Evolutionary conservation across 2,329 filamentous ascomycete species (phyloP).

Genomic region (Blastomyces percursus): DNA sequence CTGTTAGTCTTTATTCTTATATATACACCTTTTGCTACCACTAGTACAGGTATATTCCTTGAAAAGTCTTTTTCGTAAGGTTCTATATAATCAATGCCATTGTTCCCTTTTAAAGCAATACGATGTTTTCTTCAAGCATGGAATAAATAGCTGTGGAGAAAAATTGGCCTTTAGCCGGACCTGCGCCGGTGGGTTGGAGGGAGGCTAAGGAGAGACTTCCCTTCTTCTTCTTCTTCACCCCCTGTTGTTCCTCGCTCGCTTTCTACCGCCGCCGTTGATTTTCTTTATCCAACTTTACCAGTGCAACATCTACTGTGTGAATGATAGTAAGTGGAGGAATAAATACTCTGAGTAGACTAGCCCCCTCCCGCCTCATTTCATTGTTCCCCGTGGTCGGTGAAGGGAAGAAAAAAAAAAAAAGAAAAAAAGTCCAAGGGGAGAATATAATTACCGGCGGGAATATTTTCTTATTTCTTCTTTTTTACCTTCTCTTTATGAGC

Average conservation of each 20-base stretch:
- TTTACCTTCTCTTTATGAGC: background rate
- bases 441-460: background rate
- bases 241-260: background rate
- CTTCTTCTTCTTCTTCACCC: background rate
- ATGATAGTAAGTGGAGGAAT: background rate
- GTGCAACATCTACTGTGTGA: background rate
- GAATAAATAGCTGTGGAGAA: too few species aligned
- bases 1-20: too few species aligned
- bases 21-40: background rate
- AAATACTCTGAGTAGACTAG: background rate
- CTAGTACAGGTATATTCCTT: too few species aligned
- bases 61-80: too few species aligned
- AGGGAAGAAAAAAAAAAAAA: background rate
- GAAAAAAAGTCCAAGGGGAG: background rate
- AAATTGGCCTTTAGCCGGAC: too few species aligned
- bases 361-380: background rate
- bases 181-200: too few species aligned
- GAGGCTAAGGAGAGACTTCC: background rate
- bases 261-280: background rate
- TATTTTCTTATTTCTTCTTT: background rate
- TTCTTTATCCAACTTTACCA: background rate
- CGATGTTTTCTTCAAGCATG: too few species aligned
- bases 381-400: background rate
- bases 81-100: background rate
- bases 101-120: background rate